These are phyloP conservation scores for Raphanus hybrid DNA, from an alignment of 441 rosid species.

Conservation along the genomic window DNA sequence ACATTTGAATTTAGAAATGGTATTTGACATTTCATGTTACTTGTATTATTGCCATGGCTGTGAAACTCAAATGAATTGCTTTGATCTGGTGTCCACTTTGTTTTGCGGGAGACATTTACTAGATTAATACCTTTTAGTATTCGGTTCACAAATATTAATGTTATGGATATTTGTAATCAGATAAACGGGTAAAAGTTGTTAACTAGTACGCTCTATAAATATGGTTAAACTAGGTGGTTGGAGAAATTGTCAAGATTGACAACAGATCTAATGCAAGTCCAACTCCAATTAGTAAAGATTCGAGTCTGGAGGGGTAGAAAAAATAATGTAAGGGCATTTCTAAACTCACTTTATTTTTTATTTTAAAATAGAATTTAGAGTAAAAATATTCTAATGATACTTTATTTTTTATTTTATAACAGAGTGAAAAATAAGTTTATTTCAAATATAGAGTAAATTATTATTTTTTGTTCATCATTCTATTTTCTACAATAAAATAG, in stretches of 20 bases:
- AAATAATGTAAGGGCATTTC: background rate
- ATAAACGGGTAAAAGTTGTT: background rate
- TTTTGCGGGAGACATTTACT: conserved; percentile 23
- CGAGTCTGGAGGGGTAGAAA: no score
- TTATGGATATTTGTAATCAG: background rate
- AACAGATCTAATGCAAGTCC: background rate
- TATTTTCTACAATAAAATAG: no score
- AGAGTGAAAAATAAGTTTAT: no score
- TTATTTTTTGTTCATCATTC: no score
- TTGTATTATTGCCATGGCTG: conserved; percentile 15
- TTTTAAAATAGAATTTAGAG: no score
- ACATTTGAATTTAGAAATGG: background rate
- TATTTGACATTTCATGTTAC: conserved; percentile 15
- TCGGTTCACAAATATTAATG: background rate
- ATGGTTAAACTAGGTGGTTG: background rate
- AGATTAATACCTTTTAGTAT: background rate
- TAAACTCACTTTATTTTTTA: no score
- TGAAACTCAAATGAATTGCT: conserved; percentile 25
- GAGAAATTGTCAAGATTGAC: background rate
- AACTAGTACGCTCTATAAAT: background rate
- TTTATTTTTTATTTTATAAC: no score
- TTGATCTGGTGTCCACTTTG: conserved; percentile 36
- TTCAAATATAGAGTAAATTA: no score
- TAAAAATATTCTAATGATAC: no score
- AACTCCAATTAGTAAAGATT: background rate